Evolutionary conservation across 2,329 filamentous ascomycete genomes (phyloP).

Genomic region (Tolypocladium inflatum): DNA sequence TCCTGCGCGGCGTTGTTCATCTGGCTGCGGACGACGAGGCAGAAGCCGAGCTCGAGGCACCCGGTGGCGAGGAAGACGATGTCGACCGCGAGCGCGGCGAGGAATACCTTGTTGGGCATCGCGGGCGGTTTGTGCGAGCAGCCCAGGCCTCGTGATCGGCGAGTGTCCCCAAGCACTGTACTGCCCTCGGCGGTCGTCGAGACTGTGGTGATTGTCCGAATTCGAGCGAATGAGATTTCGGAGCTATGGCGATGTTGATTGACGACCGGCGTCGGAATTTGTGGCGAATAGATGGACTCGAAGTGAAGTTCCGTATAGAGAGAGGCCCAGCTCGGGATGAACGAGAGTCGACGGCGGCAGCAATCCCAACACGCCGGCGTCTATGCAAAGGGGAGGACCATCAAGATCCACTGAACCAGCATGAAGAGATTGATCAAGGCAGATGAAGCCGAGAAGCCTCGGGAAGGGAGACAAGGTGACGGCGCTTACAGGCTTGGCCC

Average conservation of each 20-base stretch:
- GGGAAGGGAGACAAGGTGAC: neutral
- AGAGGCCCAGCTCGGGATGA: neutral
- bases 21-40: slow-evolving; percentile 39
- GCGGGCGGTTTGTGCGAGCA: slow-evolving; percentile 3
- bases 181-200: neutral
- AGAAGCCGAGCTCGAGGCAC: slow-evolving; percentile 45
- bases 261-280: neutral
- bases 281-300: neutral
- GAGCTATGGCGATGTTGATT: no score
- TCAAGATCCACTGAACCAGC: neutral
- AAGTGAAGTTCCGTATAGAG: neutral
- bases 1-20: slow-evolving; percentile 31
- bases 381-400: neutral
- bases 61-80: slow-evolving; percentile 43
- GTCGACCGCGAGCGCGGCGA: slow-evolving; percentile 38
- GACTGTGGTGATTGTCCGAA: neutral
- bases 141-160: neutral
- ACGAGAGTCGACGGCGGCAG: neutral
- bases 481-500: neutral
- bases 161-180: neutral
- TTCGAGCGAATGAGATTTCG: neutral
- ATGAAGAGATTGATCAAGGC: neutral
- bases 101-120: slow-evolving; percentile 48
- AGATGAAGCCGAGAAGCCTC: neutral
- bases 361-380: neutral